Evolutionary conservation across 495 filamentous ascomycete species (phyloP).

Genomic region (Aspergillus avenaceus): DNA sequence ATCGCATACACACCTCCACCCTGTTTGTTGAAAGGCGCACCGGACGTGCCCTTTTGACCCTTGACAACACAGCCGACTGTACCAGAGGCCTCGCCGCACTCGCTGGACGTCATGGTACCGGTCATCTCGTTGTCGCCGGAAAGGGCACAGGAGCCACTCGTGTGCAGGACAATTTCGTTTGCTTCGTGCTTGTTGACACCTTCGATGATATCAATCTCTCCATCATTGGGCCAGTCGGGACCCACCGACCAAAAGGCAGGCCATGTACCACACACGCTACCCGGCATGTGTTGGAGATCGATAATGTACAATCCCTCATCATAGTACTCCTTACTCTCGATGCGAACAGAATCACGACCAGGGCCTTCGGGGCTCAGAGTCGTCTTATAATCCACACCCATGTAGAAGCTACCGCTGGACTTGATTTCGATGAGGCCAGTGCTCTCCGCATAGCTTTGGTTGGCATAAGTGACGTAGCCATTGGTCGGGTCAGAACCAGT

Average conservation of each 20-base stretch:
- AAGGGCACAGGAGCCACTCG: slow-evolving; percentile 58
- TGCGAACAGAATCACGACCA: slow-evolving; percentile 66
- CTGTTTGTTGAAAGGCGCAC: slow-evolving; percentile 65
- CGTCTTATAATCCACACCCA: slow-evolving; percentile 46
- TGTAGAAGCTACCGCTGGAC: slow-evolving; percentile 44
- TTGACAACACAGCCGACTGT: slow-evolving; percentile 46
- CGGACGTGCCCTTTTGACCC: slow-evolving; percentile 55
- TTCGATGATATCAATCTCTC: slow-evolving; percentile 93
- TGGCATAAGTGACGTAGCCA: slow-evolving; percentile 65
- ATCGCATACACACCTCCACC: slow-evolving; percentile 76
- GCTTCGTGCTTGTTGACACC: slow-evolving; percentile 65
- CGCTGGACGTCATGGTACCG: slow-evolving; percentile 40
- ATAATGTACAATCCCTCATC: slow-evolving; percentile 67
- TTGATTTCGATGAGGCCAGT: slow-evolving; percentile 54
- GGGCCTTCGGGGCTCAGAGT: slow-evolving; percentile 27
- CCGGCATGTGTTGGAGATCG: slow-evolving; percentile 76
- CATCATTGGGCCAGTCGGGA: slow-evolving; percentile 68
- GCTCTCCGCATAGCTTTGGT: slow-evolving; percentile 49
- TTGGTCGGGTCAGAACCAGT: slow-evolving; percentile 59
- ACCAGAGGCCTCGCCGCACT: slow-evolving; percentile 54
- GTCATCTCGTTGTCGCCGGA: slow-evolving; percentile 44
- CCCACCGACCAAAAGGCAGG: slow-evolving; percentile 76
- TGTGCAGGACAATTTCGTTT: slow-evolving; percentile 76
- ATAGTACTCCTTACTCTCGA: slow-evolving; percentile 65
- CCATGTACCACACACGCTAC: slow-evolving; percentile 65